Evolutionary conservation across 2,329 filamentous ascomycete species (phyloP), one percentile per base, ranked within the genome.

Genomic region (Neofusicoccum cordaticola): DNA sequence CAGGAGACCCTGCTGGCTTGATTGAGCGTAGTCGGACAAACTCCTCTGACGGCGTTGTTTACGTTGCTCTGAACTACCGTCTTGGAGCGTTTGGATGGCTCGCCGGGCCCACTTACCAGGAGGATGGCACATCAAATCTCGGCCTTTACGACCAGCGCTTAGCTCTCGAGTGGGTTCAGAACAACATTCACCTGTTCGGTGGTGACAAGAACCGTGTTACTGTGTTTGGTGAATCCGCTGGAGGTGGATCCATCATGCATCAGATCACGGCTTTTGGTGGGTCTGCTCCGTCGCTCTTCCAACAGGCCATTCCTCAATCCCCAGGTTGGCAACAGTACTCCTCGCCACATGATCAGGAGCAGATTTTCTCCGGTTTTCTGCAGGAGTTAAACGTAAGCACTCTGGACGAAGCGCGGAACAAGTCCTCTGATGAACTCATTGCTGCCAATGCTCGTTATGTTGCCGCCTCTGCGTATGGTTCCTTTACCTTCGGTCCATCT

Each of bases 51-150:
- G 63, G 62, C 15, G 72, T 84, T 7, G 77, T 85, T 22, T 81
- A 78, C 66, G 82, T 85, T 4, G 71, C 79, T 2, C 51, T 82
- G n/a, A 83, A 84, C 69, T 84, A 83, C 67, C 74, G 81, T 15
- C 72, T 83, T 0, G 81, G 81, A 22, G 75, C 75, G 9, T 67
- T 77, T 45, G 77, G 77, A 17, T 79, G 70, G 66, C 66, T 68
- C 39, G 67, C 71, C 9, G 77, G 77, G 1, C 74, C 76, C 3
- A 72, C 71, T 0, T 76, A 70, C 62, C 71, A 75, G 47, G 71
- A 76, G 56, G 75, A 74, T 27, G 76, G 75, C 35, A 68, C 70
- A 1, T 69, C 70, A 50, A 79, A 79, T 56, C 63, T 74, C 15
- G 76, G 70, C 0, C 65, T 79, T 11, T 69, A 74, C 50, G 77